phyloP scores from a whole-genome alignment of 2,329 filamentous ascomycete species.

The Penicillium decumbens region DNA sequence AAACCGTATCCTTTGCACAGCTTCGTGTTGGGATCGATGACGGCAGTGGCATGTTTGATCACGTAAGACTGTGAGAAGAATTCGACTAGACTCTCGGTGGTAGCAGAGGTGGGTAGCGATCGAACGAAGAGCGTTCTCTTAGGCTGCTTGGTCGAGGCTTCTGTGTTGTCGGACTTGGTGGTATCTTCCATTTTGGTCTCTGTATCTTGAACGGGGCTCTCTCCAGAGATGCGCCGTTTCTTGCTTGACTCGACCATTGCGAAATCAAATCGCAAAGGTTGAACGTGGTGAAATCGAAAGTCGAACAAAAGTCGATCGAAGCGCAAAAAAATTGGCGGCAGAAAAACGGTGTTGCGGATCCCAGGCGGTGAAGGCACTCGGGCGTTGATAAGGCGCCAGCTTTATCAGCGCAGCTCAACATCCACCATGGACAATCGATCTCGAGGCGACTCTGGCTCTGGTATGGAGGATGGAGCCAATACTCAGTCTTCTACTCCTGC shows the following conservation, averaged over 20 bases:
- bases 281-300: slow-evolving; percentile 1
- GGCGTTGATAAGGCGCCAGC: slow-evolving; percentile 12
- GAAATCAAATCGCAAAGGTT: slow-evolving; percentile 4
- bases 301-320: slow-evolving; percentile 1
- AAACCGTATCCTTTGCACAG: slow-evolving; percentile 90
- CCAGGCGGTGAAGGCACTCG: slow-evolving; percentile 7
- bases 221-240: slow-evolving; percentile 35
- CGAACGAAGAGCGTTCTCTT: slow-evolving; percentile 81
- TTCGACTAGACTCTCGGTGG: slow-evolving; percentile 74
- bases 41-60: slow-evolving; percentile 92
- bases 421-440: slow-evolving; percentile 13
- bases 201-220: slow-evolving; percentile 17
- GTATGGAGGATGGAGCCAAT: slow-evolving; percentile 21
- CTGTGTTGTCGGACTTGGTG: slow-evolving; percentile 19
- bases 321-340: slow-evolving; percentile 33
- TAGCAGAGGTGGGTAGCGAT: slow-evolving; percentile 71
- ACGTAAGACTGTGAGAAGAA: slow-evolving; percentile 93
- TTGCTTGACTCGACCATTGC: slow-evolving; percentile 35
- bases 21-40: slow-evolving; percentile 79
- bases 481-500: slow-evolving; percentile 36
- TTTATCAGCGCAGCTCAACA: slow-evolving; percentile 24
- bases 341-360: slow-evolving; percentile 26
- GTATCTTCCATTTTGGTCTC: slow-evolving; percentile 18
- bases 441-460: slow-evolving; percentile 1
- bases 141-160: slow-evolving; percentile 27